phyloP scores from a whole-genome alignment of 1,284 basidiomycete genomes.

The Puccinia coronata region DNA sequence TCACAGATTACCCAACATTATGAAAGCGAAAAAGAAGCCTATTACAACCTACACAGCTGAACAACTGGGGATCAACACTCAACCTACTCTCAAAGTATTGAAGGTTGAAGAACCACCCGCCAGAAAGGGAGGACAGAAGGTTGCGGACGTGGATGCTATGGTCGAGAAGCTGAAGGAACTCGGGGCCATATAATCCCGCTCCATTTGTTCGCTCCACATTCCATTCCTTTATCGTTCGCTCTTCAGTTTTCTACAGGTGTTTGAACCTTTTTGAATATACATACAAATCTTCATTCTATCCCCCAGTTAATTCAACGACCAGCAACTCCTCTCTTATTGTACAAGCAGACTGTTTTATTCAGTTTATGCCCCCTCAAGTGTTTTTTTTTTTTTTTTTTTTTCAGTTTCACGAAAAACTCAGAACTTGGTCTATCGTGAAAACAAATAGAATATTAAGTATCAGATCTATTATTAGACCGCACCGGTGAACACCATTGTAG shows the following conservation, averaged over 20 bases:
- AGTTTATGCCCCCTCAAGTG: too few species aligned
- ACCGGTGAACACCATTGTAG: too few species aligned
- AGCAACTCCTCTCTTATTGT: neutral
- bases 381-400: neutral
- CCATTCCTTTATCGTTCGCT: neutral
- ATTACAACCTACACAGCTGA: conserved; percentile 78
- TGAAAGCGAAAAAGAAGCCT: conserved; percentile 92
- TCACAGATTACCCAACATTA: conserved; percentile 59
- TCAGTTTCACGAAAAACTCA: neutral
- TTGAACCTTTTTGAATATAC: neutral
- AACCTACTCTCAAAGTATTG: conserved; percentile 78
- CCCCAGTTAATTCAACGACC: neutral
- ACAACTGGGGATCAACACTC: conserved; percentile 77
- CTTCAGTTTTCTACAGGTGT: neutral
- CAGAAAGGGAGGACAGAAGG: conserved; percentile 91
- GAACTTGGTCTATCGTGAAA: too few species aligned
- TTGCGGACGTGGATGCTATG: conserved; percentile 83
- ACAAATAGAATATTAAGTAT: too few species aligned
- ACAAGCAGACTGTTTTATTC: neutral
- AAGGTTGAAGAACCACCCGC: conserved; percentile 90
- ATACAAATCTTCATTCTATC: neutral
- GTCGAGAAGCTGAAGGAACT: conserved; percentile 86
- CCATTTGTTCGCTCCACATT: neutral
- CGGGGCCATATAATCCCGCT: conserved; percentile 65
- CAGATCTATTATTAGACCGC: too few species aligned